These are phyloP conservation scores for Mycena citricolor DNA, from an alignment of 1,284 basidiomycete species.

Conservation along the genomic window DNA sequence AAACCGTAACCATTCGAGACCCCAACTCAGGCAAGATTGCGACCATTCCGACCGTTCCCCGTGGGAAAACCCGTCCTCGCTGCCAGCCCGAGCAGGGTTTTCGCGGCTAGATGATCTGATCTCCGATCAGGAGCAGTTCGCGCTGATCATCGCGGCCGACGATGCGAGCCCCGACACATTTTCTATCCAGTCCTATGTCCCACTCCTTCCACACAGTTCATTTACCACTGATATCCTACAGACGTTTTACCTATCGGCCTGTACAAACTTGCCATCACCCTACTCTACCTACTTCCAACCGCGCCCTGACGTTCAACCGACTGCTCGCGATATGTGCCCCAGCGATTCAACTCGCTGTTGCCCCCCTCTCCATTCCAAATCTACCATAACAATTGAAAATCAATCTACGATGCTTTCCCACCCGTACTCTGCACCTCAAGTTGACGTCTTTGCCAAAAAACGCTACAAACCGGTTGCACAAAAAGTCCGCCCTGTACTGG, in stretches of 20 bases:
- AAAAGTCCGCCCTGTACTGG: slow-evolving; percentile 31
- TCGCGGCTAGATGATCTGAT: slow-evolving; percentile 12
- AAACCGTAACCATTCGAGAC: slow-evolving; percentile 28
- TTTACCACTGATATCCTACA: too few relatives aligned
- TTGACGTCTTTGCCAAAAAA: slow-evolving; percentile 13
- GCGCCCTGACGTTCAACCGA: slow-evolving; percentile 1
- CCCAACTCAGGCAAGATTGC: slow-evolving; percentile 25
- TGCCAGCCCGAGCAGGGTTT: slow-evolving; percentile 10
- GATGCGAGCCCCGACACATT: too few relatives aligned
- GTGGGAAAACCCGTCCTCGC: slow-evolving; percentile 1
- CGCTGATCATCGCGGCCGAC: slow-evolving; percentile 4
- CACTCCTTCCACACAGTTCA: too few relatives aligned
- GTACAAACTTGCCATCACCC: too few relatives aligned
- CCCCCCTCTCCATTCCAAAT: not conserved
- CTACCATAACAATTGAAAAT: not conserved
- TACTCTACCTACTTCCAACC: too few relatives aligned
- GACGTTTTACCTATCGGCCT: too few relatives aligned
- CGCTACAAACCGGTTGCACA: slow-evolving; percentile 39
- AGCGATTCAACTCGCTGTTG: not conserved
- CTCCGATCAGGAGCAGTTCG: slow-evolving; percentile 10
- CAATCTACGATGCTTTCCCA: not conserved
- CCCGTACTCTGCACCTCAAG: not conserved
- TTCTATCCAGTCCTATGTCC: too few relatives aligned
- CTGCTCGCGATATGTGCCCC: not conserved
- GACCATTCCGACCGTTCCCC: slow-evolving; percentile 27